phyloP scores from a whole-genome alignment of 305 asterid genomes.

The Fraxinus platypoda region DNA sequence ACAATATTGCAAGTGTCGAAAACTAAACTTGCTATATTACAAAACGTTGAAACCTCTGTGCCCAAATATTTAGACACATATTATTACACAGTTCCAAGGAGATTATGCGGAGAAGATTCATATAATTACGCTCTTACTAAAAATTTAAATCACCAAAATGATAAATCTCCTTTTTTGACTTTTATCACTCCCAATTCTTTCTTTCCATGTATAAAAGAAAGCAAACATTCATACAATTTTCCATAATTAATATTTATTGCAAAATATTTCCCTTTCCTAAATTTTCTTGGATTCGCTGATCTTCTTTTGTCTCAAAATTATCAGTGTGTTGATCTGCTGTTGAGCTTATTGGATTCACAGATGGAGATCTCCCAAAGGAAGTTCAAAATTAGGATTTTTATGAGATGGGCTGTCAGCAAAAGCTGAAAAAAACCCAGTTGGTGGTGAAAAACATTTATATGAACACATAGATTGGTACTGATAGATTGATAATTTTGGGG shows the following conservation, averaged over 20 bases:
- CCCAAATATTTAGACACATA: background rate
- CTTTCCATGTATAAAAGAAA: background rate
- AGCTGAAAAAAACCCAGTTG: slow-evolving; percentile 19
- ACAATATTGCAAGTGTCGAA: background rate
- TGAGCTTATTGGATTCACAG: slow-evolving; percentile 38
- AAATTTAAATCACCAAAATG: slow-evolving; percentile 9
- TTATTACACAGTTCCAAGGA: slow-evolving; percentile 14
- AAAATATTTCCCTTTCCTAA: background rate
- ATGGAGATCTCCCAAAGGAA: slow-evolving; percentile 20
- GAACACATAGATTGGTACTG: slow-evolving; percentile 4
- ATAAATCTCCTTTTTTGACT: slow-evolving; percentile 2
- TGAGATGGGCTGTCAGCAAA: slow-evolving; percentile 31
- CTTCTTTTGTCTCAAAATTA: slow-evolving; percentile 32
- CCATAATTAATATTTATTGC: background rate
- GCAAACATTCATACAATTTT: background rate
- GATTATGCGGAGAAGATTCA: slow-evolving; percentile 21
- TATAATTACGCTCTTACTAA: slow-evolving; percentile 37
- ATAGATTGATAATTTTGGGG: slow-evolving; percentile 23
- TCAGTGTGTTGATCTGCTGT: slow-evolving; percentile 32
- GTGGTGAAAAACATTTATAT: slow-evolving; percentile 17
- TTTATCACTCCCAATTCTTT: background rate
- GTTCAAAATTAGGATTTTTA: slow-evolving; percentile 29
- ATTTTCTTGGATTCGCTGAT: slow-evolving; percentile 48
- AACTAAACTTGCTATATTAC: background rate
- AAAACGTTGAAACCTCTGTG: background rate